Evolutionary conservation across 2,329 filamentous ascomycete genomes (phyloP).

Genomic region (Emmonsia crescens): DNA sequence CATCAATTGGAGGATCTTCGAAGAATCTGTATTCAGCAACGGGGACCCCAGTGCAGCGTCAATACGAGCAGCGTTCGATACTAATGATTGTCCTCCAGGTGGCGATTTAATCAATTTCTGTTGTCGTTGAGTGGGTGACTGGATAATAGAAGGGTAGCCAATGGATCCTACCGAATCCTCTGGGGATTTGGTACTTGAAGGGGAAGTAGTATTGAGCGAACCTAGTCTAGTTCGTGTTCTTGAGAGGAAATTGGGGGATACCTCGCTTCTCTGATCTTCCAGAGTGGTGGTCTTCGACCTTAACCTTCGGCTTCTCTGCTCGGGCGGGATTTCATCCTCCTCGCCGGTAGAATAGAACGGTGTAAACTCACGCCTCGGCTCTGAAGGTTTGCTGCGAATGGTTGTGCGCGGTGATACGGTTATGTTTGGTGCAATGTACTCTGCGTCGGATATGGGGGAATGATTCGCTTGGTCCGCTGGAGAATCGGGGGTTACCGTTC

Average conservation of each 20-base stretch:
- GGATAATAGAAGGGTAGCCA: slow-evolving; percentile 38
- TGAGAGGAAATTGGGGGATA: slow-evolving; percentile 23
- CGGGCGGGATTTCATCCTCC: slow-evolving; percentile 23
- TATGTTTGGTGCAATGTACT: slow-evolving; percentile 22
- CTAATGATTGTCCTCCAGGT: slow-evolving; percentile 19
- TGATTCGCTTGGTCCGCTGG: slow-evolving; percentile 24
- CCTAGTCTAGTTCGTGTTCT: slow-evolving; percentile 29
- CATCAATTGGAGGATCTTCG: slow-evolving; percentile 41
- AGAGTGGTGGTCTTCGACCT: slow-evolving; percentile 33
- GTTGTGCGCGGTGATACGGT: slow-evolving; percentile 29
- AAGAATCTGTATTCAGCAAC: slow-evolving; percentile 34
- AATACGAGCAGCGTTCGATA: slow-evolving; percentile 19
- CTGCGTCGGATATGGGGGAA: slow-evolving; percentile 30
- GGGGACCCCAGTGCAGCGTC: slow-evolving; percentile 27
- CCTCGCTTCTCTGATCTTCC: slow-evolving; percentile 32
- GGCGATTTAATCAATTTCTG: slow-evolving; percentile 27
- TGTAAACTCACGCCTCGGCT: slow-evolving; percentile 23
- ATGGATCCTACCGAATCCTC: slow-evolving; percentile 35
- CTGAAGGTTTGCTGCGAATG: slow-evolving; percentile 23
- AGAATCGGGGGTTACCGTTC: slow-evolving; percentile 38
- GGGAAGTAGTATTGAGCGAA: slow-evolving; percentile 28
- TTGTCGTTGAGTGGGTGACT: slow-evolving; percentile 28
- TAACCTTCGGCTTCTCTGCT: slow-evolving; percentile 26
- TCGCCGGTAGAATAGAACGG: slow-evolving; percentile 23
- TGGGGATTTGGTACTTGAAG: slow-evolving; percentile 24